These are phyloP conservation scores for Neurospora crassa DNA, from an alignment of 2,329 filamentous ascomycete genomes.

Conservation along the genomic window DNA sequence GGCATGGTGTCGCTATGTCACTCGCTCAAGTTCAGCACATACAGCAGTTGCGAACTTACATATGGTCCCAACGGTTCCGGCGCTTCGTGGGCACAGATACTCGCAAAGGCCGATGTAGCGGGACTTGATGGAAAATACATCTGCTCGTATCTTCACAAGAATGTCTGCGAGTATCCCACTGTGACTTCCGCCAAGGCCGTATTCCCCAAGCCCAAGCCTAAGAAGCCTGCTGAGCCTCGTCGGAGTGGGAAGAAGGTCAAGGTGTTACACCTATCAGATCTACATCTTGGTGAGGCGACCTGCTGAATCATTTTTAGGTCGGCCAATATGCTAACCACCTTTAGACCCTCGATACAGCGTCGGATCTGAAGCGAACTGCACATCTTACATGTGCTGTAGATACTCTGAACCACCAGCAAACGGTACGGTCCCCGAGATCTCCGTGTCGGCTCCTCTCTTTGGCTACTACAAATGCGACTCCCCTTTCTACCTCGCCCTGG, in stretches of 20 bases:
- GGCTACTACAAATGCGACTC: constrained; percentile 48
- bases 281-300: constrained; percentile 31
- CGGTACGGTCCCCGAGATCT: constrained; percentile 27
- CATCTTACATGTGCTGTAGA: constrained; percentile 41
- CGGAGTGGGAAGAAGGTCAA: constrained; percentile 45
- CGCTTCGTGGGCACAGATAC: constrained; percentile 47
- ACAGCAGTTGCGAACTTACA: constrained; percentile 35
- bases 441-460: constrained; percentile 41
- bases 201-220: constrained; percentile 46
- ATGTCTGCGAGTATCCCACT: constrained; percentile 36
- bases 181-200: constrained; percentile 35
- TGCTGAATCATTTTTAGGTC: background rate
- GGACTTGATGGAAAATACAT: constrained; percentile 48
- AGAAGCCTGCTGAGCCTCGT: constrained; percentile 30
- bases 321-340: background rate
- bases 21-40: constrained; percentile 33
- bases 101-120: constrained; percentile 41
- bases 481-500: constrained; percentile 46
- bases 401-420: constrained; percentile 27
- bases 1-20: constrained; percentile 43
- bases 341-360: constrained; percentile 33
- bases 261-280: constrained; percentile 45
- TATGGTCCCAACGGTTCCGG: constrained; percentile 40
- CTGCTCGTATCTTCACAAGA: constrained; percentile 38
- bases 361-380: constrained; percentile 43